phyloP scores from a whole-genome alignment of 202 grass and related monocot species.

The Brachypodium distachyon region DNA sequence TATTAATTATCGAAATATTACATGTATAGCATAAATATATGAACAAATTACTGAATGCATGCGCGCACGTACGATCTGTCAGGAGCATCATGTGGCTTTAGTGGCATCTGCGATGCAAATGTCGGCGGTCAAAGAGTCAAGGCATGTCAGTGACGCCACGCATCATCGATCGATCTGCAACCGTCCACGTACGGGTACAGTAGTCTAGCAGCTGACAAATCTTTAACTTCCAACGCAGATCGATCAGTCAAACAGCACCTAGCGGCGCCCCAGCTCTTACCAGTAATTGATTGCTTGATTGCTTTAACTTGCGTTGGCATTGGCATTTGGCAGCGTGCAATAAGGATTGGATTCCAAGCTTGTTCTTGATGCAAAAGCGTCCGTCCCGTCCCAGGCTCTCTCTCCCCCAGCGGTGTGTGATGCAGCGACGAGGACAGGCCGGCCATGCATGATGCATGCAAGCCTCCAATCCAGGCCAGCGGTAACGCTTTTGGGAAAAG shows the following conservation, averaged over 20 bases:
- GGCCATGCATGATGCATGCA: neutral
- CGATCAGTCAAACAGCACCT: neutral
- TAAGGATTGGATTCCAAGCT: constrained; percentile 42
- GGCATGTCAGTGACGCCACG: neutral
- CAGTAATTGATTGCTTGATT: no score
- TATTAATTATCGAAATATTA: no score
- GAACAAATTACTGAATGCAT: no score
- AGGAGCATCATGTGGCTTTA: neutral
- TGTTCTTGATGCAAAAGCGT: constrained; percentile 13
- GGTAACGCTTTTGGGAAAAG: constrained; percentile 21
- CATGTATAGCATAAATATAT: no score
- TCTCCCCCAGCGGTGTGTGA: no score
- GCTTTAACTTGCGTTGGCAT: no score
- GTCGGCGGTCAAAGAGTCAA: constrained; percentile 52
- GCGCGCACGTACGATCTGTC: neutral
- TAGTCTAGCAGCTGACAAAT: neutral
- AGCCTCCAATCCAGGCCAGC: neutral
- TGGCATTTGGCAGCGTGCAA: no score
- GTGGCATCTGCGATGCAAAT: neutral
- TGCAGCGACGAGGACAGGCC: neutral
- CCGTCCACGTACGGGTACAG: neutral
- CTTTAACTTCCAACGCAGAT: constrained; percentile 22
- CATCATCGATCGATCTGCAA: neutral
- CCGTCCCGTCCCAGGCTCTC: no score
- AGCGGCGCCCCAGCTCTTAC: no score